Evolutionary conservation across 441 rosid species (phyloP), one percentile per base, ranked within the genome.

Genomic region (Euphorbia corollata): DNA sequence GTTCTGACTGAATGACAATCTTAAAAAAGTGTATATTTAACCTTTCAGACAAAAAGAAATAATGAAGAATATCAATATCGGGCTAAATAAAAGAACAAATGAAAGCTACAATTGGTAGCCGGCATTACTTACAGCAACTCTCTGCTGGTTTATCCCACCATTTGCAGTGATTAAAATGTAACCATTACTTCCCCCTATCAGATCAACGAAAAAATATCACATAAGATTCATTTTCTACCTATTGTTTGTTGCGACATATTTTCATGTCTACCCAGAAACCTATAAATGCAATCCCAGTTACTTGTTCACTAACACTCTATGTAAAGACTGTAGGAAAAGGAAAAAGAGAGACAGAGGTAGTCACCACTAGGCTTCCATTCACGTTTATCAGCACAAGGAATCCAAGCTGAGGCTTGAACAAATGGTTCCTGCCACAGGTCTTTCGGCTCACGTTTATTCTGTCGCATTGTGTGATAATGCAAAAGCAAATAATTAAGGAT

Each of bases 71-170:
- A 32, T 43, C 0, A 30, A 68, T 57, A 66, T 59, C 45, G 2
- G 22, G 39, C 59, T 20, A 48, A 30, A 51, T 39, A 58, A 61
- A 56, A 69, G 19, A 19, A 54, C 34, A 45, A 8, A 50, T 6
- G 8, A 48, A 65, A 24, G 68, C 67, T 45, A 64, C 48, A 71
- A 61, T 55, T 74, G 24, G 56, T 45, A 63, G 58, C n/a, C 55
- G 38, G 64, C 13, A 76, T 19, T 67, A 72, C 97, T 88, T 84
- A 91, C 99, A 74, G 99, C 97, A 24, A 95, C 99, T 73, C 97
- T 79, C 75, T 92, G 99, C 83, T 95, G 99, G 77, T 88, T 95
- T 41, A 95, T 84, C 23, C 99, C 99, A 61, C 99, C 99, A 83
- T 95, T 95, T 71, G 98, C 98, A 65, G 99, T 92, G 63, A 91